These are phyloP conservation scores for Clonostachys rosea DNA, from an alignment of 2,329 filamentous ascomycete genomes.

Conservation along the genomic window DNA sequence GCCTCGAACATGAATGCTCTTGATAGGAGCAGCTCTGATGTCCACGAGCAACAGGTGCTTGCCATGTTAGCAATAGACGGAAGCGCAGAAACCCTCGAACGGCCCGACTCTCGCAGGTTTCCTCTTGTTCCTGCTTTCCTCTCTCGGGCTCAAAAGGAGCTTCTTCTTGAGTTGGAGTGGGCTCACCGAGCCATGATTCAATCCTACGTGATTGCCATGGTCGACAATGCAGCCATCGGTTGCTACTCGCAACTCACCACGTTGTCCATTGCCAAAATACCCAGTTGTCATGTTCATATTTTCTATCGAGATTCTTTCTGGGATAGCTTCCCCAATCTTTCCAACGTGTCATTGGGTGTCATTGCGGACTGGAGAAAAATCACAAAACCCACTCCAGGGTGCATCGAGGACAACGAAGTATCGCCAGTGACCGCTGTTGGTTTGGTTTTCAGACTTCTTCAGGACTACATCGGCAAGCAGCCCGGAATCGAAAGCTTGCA, in stretches of 20 bases:
- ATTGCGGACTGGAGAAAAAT: conserved; percentile 64
- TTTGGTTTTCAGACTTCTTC: conserved; percentile 48
- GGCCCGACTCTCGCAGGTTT: not conserved
- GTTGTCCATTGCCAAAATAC: conserved; percentile 60
- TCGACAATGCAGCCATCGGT: conserved; percentile 45
- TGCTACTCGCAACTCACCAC: conserved; percentile 51
- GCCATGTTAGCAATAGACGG: not conserved
- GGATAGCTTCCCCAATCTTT: conserved; percentile 48
- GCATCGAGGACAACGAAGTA: conserved; percentile 40
- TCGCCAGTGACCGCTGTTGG: conserved; percentile 45
- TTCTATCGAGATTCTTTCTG: conserved; percentile 58
- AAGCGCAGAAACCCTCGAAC: not conserved
- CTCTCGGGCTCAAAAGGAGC: conserved; percentile 61
- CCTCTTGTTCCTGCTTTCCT: conserved; percentile 49
- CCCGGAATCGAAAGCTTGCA: conserved; percentile 51
- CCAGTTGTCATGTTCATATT: conserved; percentile 53
- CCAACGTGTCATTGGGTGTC: conserved; percentile 52
- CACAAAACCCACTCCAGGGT: conserved; percentile 42
- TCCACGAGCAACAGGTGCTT: too few species aligned
- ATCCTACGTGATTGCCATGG: conserved; percentile 60
- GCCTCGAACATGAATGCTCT: not conserved
- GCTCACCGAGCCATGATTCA: conserved; percentile 64
- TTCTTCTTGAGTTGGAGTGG: conserved; percentile 65
- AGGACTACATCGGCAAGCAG: conserved; percentile 39
- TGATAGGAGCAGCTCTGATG: too few species aligned